These are phyloP conservation scores for Avena insularis DNA, from an alignment of 176 grass and related monocot genomes.

Conservation along the genomic window DNA sequence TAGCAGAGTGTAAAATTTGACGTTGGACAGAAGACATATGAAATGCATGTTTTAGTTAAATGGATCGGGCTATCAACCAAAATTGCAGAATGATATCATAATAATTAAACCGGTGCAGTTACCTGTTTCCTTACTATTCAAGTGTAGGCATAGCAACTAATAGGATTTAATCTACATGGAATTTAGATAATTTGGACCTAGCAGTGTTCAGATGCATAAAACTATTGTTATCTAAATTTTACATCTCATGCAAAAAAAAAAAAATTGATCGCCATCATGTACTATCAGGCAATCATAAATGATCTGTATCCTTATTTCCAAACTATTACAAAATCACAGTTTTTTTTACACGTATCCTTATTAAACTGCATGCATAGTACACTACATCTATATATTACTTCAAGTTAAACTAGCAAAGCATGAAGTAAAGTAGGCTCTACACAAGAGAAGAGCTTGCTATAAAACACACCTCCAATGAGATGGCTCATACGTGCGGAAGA, in stretches of 20 bases:
- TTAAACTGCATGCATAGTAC: constrained; percentile 3
- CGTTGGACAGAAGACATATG: not conserved
- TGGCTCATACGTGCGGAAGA: constrained; percentile 96
- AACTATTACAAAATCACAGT: not conserved
- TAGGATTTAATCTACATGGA: constrained; percentile 9
- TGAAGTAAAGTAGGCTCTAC: not conserved
- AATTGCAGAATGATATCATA: not conserved
- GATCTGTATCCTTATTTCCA: not conserved
- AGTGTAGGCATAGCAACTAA: constrained; percentile 1
- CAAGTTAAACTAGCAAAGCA: constrained; percentile 17
- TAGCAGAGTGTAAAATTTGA: not conserved
- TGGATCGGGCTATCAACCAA: not conserved
- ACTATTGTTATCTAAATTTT: not conserved
- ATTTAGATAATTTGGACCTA: not conserved
- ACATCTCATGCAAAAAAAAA: not conserved
- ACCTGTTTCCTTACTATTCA: not conserved
- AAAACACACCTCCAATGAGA: constrained; percentile 91
- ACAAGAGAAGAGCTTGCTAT: constrained; percentile 18
- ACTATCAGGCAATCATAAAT: not conserved
- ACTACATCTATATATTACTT: not conserved
- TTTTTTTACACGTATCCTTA: not conserved
- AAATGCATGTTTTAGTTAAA: constrained; percentile 6
- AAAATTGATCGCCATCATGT: not conserved
- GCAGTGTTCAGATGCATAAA: not conserved
- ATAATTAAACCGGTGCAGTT: not conserved